Base-by-base conservation (phyloP, 2,329 filamentous ascomycete species). In the Alternaria arbusti region DNA sequence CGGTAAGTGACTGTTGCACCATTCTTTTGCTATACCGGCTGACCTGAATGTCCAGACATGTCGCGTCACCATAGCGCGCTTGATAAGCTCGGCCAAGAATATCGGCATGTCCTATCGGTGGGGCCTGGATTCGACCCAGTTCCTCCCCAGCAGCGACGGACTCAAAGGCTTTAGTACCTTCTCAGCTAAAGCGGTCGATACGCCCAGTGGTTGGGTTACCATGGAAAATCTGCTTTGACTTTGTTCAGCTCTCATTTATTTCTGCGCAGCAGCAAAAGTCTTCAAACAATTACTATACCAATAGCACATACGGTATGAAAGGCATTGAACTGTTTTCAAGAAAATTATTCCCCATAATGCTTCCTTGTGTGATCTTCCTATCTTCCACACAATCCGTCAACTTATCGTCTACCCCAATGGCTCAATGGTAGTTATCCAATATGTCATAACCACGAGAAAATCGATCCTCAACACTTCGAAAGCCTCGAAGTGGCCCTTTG, bases 291-390 rank as follows among this genome's bases (percentile, higher is more conserved):
- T 36, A 36, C 30, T 15, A 15, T 36, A 8, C 7, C 13, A 1
- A 36, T 15, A 40, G 32, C 15, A 40, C 8, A 40, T n/a, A 40
- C 0, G n/a, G 1, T 1, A n/a, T 1, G 1, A n/a, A 11, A 17
- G 36, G 4, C 4, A 6, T 40, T 1, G 9, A 9, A 6, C 0
- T 17, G n/a, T 1, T 40, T 3, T 17, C n/a, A 40, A 40, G 8
- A 40, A 5, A 0, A 6, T 6, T 40, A 15, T 9, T 10, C 11
- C 8, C 10, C 4, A 3, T 10, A n/a, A 5, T 40, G 15, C 8
- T 40, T 40, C 15, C 2, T 40, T 3, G 9, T 40, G 36, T 40
- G n/a, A 40, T 40, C 36, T 40, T 40, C 2, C 9, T 1, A 40
- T 40, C 36, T 40, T 40, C n/a, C n/a, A 40, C 1, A 17, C 9